Conservation (phyloP, 1,284 basidiomycete species). For the Coniferiporia sulphurascens region DNA sequence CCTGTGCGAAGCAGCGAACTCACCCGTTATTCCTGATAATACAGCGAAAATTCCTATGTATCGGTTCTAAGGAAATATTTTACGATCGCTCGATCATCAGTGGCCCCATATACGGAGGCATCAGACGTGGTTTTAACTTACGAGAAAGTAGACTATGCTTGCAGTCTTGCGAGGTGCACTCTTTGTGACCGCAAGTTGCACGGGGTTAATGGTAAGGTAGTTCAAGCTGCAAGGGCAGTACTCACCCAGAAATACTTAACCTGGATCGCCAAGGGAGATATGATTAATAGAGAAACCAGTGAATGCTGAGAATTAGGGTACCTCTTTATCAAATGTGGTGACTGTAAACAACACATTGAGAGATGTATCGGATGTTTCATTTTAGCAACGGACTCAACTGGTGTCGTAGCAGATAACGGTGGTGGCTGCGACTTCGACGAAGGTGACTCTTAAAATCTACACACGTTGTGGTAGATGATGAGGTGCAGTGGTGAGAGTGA, state of each 20-base stretch:
- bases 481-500: too few species aligned
- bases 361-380: background rate
- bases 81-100: background rate
- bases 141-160: background rate
- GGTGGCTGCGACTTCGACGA: background rate
- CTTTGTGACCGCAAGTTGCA: background rate
- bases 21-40: background rate
- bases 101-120: background rate
- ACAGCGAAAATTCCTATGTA: background rate
- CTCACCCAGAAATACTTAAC: constrained; percentile 2
- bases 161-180: background rate
- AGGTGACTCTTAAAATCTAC: too few species aligned
- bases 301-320: background rate
- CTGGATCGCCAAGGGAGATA: background rate
- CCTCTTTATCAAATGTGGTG: constrained; percentile 7
- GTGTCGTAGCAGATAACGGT: background rate
- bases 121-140: background rate
- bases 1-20: background rate
- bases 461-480: too few species aligned
- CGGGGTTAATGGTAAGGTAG: background rate
- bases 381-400: background rate
- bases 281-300: background rate
- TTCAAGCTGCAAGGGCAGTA: background rate
- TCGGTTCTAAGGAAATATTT: background rate
- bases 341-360: background rate